These are phyloP conservation scores for Echinosophora koreensis DNA, from an alignment of 306 rosid genomes.

Conservation along the genomic window DNA sequence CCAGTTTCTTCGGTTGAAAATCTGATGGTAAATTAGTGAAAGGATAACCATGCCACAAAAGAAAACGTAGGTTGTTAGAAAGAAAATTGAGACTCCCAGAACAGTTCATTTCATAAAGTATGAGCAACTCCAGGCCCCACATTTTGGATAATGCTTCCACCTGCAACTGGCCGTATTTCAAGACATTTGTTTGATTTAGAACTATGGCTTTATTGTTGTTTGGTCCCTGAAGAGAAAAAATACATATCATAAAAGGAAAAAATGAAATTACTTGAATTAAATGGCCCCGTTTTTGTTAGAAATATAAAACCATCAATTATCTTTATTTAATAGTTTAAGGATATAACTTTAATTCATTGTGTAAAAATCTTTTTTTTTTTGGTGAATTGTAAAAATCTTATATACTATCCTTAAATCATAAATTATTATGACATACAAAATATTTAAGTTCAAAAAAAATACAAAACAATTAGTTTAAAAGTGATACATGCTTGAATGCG, in stretches of 20 bases:
- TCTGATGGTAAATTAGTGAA: constrained; percentile 14
- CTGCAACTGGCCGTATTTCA: background rate
- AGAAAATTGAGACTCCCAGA: background rate
- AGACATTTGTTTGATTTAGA: background rate
- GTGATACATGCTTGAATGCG: too few relatives aligned
- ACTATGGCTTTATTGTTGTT: constrained; percentile 27
- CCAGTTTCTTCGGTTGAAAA: background rate
- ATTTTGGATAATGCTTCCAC: background rate
- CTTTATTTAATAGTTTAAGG: too few relatives aligned
- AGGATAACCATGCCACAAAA: constrained; percentile 35
- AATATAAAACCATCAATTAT: too few relatives aligned
- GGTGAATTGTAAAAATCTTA: too few relatives aligned
- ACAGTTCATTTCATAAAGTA: background rate
- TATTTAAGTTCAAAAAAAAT: too few relatives aligned
- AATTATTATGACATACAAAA: too few relatives aligned
- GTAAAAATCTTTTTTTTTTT: too few relatives aligned
- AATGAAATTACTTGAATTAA: background rate
- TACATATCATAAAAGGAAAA: background rate
- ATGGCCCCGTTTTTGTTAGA: too few relatives aligned
- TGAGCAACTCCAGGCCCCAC: background rate
- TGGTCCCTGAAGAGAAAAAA: background rate
- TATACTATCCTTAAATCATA: too few relatives aligned
- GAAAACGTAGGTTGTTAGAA: background rate
- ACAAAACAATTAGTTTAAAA: too few relatives aligned
- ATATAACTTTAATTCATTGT: too few relatives aligned